These are phyloP conservation scores for Magnaporthiopsis poae DNA, from an alignment of 2,329 filamentous ascomycete species.

Conservation along the genomic window DNA sequence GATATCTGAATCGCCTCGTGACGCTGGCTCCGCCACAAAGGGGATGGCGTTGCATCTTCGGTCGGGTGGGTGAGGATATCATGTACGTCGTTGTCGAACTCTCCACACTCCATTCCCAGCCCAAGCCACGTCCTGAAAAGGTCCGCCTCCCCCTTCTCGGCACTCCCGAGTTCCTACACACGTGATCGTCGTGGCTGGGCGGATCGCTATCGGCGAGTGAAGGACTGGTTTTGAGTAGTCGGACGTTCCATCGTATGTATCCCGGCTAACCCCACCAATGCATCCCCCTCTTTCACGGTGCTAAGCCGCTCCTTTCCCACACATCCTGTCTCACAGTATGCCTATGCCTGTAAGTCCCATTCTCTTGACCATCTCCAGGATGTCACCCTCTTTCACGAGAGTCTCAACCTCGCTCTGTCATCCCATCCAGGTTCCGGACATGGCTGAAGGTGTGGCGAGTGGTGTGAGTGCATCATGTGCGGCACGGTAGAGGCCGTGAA, in stretches of 20 bases:
- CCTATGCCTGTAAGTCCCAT: not conserved
- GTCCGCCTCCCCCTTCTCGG: too few species aligned
- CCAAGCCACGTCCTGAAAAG: not conserved
- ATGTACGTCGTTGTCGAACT: not conserved
- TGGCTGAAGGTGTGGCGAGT: not conserved
- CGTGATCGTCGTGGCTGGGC: not conserved
- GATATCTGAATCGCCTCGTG: too few species aligned
- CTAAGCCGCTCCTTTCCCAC: not conserved
- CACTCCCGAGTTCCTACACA: not conserved
- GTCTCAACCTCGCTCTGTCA: not conserved
- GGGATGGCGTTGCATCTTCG: not conserved
- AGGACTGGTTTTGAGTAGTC: not conserved
- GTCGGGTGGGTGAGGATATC: not conserved
- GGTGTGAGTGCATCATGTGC: too few species aligned
- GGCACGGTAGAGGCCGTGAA: too few species aligned
- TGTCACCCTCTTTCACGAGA: too few species aligned
- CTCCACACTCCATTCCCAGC: not conserved
- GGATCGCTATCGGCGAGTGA: not conserved
- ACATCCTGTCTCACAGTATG: not conserved
- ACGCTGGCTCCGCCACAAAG: too few species aligned
- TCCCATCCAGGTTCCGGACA: not conserved
- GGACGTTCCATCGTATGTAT: not conserved
- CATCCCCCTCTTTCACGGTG: not conserved
- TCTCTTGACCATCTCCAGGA: not conserved
- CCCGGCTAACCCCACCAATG: not conserved